Percentiles rank a stretch among this genome's conserved stretches.
Evolutionary conservation across 192 early-diverging fungal genomes (phyloP).

Genomic region (Rhizoclosmatium globosum): DNA sequence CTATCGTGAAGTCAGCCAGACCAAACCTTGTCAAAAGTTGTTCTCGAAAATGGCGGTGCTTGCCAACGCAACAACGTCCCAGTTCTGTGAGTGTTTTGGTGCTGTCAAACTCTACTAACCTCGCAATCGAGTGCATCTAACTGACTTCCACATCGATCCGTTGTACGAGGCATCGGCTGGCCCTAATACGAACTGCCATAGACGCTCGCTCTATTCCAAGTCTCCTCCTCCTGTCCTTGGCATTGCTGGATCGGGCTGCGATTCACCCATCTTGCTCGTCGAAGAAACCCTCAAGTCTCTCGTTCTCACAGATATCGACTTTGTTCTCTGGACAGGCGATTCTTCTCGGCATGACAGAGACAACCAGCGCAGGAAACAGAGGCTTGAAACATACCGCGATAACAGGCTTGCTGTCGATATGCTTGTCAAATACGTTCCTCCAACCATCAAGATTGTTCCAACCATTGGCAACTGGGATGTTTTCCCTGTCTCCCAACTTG

Average conservation of each 20-base stretch:
- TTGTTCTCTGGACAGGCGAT: conserved; percentile 62
- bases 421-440: conserved; percentile 43
- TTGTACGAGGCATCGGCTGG: conserved; percentile 2
- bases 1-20: too few relatives aligned
- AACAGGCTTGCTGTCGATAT: conserved; percentile 41
- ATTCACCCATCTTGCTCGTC: conserved; percentile 33
- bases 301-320: background rate
- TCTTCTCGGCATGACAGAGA: conserved; percentile 58
- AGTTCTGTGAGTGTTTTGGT: background rate
- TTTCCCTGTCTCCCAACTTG: conserved; percentile 44
- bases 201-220: background rate
- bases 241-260: conserved; percentile 33
- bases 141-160: conserved; percentile 41
- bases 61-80: background rate
- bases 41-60: background rate
- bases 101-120: background rate
- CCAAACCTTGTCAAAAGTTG: too few relatives aligned
- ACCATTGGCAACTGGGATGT: conserved; percentile 62
- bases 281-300: conserved; percentile 17
- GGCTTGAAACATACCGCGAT: conserved; percentile 37
- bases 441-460: conserved; percentile 39
- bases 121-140: conserved; percentile 30
- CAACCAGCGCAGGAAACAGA: conserved; percentile 24
- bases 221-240: conserved; percentile 17
- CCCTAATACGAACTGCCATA: conserved; percentile 18